Conservation (phyloP, 2,329 filamentous ascomycete species). For the Sporothrix brunneoviolacea region DNA sequence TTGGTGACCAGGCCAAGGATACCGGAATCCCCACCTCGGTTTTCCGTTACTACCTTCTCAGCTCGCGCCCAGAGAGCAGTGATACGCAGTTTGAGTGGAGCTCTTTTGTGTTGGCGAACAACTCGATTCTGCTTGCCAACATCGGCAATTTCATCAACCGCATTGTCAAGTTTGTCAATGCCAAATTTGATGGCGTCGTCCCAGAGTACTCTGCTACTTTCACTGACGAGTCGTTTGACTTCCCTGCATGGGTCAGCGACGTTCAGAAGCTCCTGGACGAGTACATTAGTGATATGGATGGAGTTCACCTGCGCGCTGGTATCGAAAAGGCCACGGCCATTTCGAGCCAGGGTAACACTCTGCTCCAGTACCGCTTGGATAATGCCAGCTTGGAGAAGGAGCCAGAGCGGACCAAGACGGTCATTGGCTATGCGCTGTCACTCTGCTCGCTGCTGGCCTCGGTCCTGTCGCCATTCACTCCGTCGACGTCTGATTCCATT, state of each 20-base stretch:
- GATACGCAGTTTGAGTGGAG: slow-evolving; percentile 55
- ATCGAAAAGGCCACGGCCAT: slow-evolving; percentile 60
- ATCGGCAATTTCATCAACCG: slow-evolving; percentile 70
- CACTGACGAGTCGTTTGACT: slow-evolving; percentile 40
- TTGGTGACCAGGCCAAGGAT: slow-evolving; percentile 81
- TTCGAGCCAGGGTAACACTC: slow-evolving; percentile 49
- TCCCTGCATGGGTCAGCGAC: slow-evolving; percentile 50
- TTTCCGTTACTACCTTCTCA: slow-evolving; percentile 89
- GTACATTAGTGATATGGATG: slow-evolving; percentile 63
- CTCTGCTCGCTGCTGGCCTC: slow-evolving; percentile 75
- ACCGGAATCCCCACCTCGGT: slow-evolving; percentile 79
- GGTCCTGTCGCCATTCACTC: slow-evolving; percentile 78
- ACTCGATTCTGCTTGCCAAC: slow-evolving; percentile 77
- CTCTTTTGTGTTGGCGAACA: slow-evolving; percentile 76
- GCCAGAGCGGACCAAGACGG: slow-evolving; percentile 47
- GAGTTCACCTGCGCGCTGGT: slow-evolving; percentile 62
- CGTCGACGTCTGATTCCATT: slow-evolving; percentile 68
- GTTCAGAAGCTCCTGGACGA: slow-evolving; percentile 59
- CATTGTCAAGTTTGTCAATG: slow-evolving; percentile 67
- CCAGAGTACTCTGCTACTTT: slow-evolving; percentile 55
- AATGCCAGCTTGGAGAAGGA: slow-evolving; percentile 42
- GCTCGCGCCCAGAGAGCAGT: slow-evolving; percentile 74
- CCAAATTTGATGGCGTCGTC: slow-evolving; percentile 65
- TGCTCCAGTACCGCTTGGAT: slow-evolving; percentile 38
- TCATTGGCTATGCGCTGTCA: slow-evolving; percentile 77